Evolutionary conservation across 495 filamentous ascomycete genomes (phyloP).

Genomic region (Thozetella sp.): DNA sequence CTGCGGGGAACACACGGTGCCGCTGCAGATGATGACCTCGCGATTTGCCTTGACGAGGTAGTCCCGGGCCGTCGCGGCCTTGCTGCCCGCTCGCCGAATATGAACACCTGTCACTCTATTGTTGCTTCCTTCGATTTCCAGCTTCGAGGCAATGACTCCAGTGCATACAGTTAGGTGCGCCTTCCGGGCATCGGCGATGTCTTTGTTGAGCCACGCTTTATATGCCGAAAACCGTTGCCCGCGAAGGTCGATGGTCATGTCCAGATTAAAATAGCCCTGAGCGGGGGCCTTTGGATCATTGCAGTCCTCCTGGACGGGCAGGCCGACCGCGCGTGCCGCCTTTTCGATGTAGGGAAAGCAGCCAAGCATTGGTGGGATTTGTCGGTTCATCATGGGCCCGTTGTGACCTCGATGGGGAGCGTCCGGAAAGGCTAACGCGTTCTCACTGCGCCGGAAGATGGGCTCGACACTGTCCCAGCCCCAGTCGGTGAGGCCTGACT

Average conservation of each 20-base stretch:
- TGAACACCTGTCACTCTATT: conserved; percentile 14
- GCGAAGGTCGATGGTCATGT: conserved; percentile 16
- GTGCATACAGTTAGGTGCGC: conserved; percentile 18
- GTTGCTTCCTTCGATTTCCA: conserved; percentile 9
- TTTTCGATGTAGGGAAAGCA: conserved; percentile 11
- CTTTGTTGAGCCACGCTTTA: conserved; percentile 14
- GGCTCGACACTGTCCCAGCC: conserved; percentile 26
- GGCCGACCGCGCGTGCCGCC: conserved; percentile 10
- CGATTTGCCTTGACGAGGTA: conserved; percentile 15
- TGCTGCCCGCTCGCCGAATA: conserved; percentile 1
- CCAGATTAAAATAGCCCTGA: conserved; percentile 19
- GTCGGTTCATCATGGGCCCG: conserved; percentile 15
- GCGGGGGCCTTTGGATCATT: conserved; percentile 16
- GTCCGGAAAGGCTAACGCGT: conserved; percentile 8
- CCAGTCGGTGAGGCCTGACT: conserved; percentile 23
- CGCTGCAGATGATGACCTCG: conserved; percentile 24
- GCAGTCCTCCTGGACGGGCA: conserved; percentile 13
- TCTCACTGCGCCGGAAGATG: conserved; percentile 23
- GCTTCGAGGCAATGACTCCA: conserved; percentile 17
- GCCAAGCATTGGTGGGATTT: not conserved
- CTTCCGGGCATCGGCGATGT: conserved; percentile 9
- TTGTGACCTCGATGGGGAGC: conserved; percentile 16
- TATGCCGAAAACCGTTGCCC: conserved; percentile 18
- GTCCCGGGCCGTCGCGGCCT: not conserved
- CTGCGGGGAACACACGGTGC: conserved; percentile 19